Percentiles rank a stretch among this genome's conserved stretches.
Conservation (phyloP, 1,284 basidiomycete species). For the Pseudozyma sp. region DNA sequence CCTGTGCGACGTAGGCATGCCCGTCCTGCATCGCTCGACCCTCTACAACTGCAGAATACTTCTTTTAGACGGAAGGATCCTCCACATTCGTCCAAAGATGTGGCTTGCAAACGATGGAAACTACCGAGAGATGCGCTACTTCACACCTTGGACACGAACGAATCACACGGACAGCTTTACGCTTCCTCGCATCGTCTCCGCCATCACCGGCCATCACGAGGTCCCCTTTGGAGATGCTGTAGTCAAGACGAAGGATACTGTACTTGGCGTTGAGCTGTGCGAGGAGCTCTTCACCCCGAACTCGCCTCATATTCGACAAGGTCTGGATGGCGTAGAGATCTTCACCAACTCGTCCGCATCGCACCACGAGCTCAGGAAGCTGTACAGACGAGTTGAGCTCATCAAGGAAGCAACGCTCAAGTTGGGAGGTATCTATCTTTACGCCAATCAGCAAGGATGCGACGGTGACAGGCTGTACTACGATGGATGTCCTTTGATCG, state of each 20-base stretch:
- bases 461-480: conserved; percentile 98
- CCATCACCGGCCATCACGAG: conserved; percentile 89
- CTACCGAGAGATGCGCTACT: conserved; percentile 94
- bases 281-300: conserved; percentile 97
- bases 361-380: conserved; percentile 95
- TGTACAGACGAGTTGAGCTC: conserved; percentile 88
- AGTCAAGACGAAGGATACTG: conserved; percentile 90
- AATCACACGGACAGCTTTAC: conserved; percentile 88
- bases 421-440: conserved; percentile 96
- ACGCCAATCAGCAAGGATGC: conserved; percentile 98
- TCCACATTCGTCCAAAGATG: conserved; percentile 97
- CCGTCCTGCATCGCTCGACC: conserved; percentile 93
- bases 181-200: conserved; percentile 85
- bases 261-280: conserved; percentile 94
- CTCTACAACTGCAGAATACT: conserved; percentile 96
- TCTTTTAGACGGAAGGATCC: conserved; percentile 83
- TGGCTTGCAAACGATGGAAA: conserved; percentile 99
- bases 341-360: conserved; percentile 97
- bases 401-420: conserved; percentile 97
- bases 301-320: conserved; percentile 96
- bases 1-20: conserved; percentile 70
- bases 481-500: conserved; percentile 95
- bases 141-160: conserved; percentile 93
- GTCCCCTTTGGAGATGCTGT: conserved; percentile 97
- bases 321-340: conserved; percentile 96